A percentile compares a stretch with the other conserved stretches of the same genome.
Conservation (phyloP, 2,329 filamentous ascomycete genomes). For the Neurospora sp. region DNA sequence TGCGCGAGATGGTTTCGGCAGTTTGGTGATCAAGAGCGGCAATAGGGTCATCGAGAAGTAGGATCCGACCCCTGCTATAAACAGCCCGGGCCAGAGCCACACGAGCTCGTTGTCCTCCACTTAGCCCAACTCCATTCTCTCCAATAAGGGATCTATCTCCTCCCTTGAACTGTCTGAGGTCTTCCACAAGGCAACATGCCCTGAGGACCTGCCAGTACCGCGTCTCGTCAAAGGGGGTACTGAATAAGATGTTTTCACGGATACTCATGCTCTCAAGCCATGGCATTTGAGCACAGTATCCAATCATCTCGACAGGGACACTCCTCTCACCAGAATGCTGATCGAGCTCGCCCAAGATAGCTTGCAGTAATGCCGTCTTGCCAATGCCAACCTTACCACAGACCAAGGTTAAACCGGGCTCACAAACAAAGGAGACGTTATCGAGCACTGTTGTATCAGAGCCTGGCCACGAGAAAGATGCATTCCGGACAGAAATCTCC, state of each 20-base stretch:
- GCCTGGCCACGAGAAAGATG: conserved; percentile 74
- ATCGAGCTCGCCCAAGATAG: conserved; percentile 56
- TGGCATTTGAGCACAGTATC: conserved; percentile 50
- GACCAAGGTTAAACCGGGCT: conserved; percentile 42
- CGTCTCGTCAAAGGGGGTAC: conserved; percentile 40
- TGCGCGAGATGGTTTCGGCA: conserved; percentile 51
- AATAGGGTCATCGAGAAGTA: conserved; percentile 54
- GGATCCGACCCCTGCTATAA: conserved; percentile 46
- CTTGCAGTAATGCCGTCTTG: conserved; percentile 51
- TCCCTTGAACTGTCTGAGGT: conserved; percentile 45
- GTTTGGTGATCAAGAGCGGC: conserved; percentile 55
- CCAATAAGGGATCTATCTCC: conserved; percentile 52
- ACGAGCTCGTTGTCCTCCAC: conserved; percentile 49
- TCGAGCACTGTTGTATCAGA: conserved; percentile 42
- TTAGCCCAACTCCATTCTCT: conserved; percentile 53
- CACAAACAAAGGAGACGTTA: conserved; percentile 36
- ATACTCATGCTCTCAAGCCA: conserved; percentile 60
- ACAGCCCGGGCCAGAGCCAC: conserved; percentile 54
- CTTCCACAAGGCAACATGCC: conserved; percentile 47
- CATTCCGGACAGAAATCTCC: conserved; percentile 47
- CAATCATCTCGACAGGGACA: conserved; percentile 40
- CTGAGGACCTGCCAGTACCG: conserved; percentile 52
- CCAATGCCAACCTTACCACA: conserved; percentile 52
- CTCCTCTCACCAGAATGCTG: conserved; percentile 42
- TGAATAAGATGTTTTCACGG: conserved; percentile 55